A percentile compares a stretch with the other conserved stretches of the same genome.
phyloP scores from a whole-genome alignment of 139 green algal species.

The Yamagishiella unicocca region DNA sequence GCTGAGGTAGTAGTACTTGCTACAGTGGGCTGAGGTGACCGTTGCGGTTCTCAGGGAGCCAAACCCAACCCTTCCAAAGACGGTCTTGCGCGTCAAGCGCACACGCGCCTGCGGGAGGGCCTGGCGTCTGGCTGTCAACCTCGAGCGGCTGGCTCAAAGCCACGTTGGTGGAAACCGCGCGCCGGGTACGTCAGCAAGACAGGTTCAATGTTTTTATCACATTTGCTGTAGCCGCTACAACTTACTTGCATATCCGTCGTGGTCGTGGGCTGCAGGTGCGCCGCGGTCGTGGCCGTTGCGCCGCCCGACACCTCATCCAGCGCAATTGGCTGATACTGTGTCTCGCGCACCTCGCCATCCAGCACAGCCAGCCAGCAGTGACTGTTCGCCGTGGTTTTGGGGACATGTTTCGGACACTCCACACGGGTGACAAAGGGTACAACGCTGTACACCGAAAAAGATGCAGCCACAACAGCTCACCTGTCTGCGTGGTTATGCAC shows the following conservation, averaged over 20 bases:
- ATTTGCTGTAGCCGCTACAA: neutral
- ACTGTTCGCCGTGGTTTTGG: neutral
- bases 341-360: conserved; percentile 23
- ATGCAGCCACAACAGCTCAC: neutral
- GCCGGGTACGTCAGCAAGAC: neutral
- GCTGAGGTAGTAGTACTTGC: neutral
- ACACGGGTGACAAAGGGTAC: neutral
- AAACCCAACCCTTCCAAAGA: too few species aligned
- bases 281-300: neutral
- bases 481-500: conserved; percentile 46
- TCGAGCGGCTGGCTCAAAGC: neutral
- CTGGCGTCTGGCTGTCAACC: too few species aligned
- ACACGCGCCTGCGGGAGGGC: too few species aligned
- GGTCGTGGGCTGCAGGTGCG: neutral
- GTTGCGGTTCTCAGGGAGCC: too few species aligned
- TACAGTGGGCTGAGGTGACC: too few species aligned
- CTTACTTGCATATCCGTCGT: neutral
- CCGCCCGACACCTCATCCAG: neutral
- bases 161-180: neutral
- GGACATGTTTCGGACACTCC: neutral
- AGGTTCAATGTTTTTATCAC: neutral
- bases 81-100: too few species aligned
- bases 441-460: neutral
- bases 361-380: conserved; percentile 52
- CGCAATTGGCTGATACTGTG: conserved; percentile 7